Percentiles rank a stretch among this genome's conserved stretches.
Conservation (phyloP, 2,329 filamentous ascomycete genomes). For the Trichoderma pleuroti region DNA sequence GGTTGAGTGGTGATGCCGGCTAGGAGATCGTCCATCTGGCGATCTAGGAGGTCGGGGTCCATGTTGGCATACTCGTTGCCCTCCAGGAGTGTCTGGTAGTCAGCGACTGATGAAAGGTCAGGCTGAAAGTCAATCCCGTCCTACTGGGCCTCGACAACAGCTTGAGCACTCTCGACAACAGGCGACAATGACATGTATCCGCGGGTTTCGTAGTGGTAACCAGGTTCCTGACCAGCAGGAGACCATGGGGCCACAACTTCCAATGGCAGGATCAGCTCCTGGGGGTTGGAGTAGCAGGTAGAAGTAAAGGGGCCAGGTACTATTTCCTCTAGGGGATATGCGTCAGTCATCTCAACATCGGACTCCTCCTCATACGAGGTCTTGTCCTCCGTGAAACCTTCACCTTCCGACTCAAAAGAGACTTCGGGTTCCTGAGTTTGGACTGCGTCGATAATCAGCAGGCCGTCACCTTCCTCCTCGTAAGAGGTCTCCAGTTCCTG, state of each 20-base stretch:
- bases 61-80: background rate
- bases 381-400: constrained; percentile 9
- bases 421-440: background rate
- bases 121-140: constrained; percentile 1
- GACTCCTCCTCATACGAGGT: constrained; percentile 10
- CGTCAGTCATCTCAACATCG: constrained; percentile 11
- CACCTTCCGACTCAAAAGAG: constrained; percentile 5
- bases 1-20: background rate
- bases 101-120: constrained; percentile 1
- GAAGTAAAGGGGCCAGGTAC: constrained; percentile 3
- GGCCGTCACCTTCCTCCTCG: constrained; percentile 10
- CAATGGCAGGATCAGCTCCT: constrained; percentile 15
- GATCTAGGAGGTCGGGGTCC: constrained; percentile 14
- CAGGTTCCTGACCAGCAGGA: constrained; percentile 9
- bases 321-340: background rate
- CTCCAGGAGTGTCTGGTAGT: background rate
- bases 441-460: constrained; percentile 4
- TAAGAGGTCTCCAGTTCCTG: constrained; percentile 7
- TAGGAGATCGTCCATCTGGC: constrained; percentile 7
- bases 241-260: constrained; percentile 6
- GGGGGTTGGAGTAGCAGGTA: background rate
- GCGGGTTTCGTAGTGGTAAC: constrained; percentile 5
- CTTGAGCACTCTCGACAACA: background rate
- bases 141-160: constrained; percentile 17
- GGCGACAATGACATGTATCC: constrained; percentile 7